Evolutionary conservation across 768 basidiomycete genomes (phyloP), one percentile per base, ranked within the genome.

Genomic region (Pholiota molesta): DNA sequence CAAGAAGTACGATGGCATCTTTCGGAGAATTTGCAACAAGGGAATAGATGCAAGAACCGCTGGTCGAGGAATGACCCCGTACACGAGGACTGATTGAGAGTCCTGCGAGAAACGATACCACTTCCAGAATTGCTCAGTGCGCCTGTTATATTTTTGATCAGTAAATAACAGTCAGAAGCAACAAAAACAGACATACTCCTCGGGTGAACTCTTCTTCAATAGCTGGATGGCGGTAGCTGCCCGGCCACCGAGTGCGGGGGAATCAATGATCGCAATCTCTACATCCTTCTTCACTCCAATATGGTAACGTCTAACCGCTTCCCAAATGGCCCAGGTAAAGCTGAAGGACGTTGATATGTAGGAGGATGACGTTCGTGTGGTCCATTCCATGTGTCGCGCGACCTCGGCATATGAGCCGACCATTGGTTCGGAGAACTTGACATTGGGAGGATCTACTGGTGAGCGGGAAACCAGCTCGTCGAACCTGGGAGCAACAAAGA

Each of bases 261-360:
- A 85, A 76, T 92, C 90, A 68, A 93, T 92, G 60, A 93, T 78
- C 14, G 91, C 91, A 63, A 93, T 91, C 71, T 92, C 83, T 29
- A 93, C 76, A 59, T 90, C 86, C 63, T 91, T 89, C 72, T 93
- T 92, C 57, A 91, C 75, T 40, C 86, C 86, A 39, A 80, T 75
- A 66, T 87, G 85, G 69, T 90, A 91, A n/a, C 91, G 85, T 60
- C 89, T 79, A 21, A 89, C 80, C 4, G 90, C 91, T 71, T 93
- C 91, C 90, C 90, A 93, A 39, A 92, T 80, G 8, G 90, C 86
- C 91, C 91, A 93, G 39, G 82, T 83, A 65, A 92, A 90, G 76
- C 88, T 92, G 72, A 92, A 92, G 5, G 91, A 91, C 2, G 89
- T 83, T 2, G 91, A 89, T 47, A 92, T 82, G 63, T 84, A 92